phyloP scores from a whole-genome alignment of 2,329 filamentous ascomycete genomes.

The Alternaria ethzedia region DNA sequence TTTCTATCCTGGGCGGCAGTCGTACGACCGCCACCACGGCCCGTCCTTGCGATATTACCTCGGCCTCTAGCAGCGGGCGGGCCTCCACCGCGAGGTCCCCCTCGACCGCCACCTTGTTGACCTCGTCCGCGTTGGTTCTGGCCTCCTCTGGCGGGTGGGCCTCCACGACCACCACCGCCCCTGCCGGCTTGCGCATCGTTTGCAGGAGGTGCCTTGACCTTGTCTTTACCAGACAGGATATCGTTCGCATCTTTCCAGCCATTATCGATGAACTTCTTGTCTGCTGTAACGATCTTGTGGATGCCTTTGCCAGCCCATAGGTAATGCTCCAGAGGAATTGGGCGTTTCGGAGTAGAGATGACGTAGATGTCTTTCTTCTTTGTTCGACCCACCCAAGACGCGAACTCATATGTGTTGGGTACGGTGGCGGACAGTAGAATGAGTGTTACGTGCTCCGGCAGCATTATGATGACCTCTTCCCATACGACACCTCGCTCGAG shows the following conservation, averaged over 20 bases:
- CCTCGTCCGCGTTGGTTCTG: slow-evolving; percentile 59
- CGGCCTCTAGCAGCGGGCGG: slow-evolving; percentile 63
- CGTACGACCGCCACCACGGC: slow-evolving; percentile 82
- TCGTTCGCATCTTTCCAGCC: slow-evolving; percentile 96
- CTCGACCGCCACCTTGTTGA: slow-evolving; percentile 53
- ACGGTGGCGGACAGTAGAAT: slow-evolving; percentile 96
- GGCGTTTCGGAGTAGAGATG: slow-evolving; percentile 94
- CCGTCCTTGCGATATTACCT: slow-evolving; percentile 89
- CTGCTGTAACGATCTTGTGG: slow-evolving; percentile 90
- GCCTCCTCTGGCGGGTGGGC: slow-evolving; percentile 56
- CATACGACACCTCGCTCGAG: slow-evolving; percentile 94
- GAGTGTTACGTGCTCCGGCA: slow-evolving; percentile 94
- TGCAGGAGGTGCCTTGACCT: slow-evolving; percentile 64
- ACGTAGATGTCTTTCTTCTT: slow-evolving; percentile 99
- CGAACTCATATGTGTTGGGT: slow-evolving; percentile 96
- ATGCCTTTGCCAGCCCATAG: slow-evolving; percentile 94
- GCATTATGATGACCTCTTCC: slow-evolving; percentile 99
- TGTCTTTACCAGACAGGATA: slow-evolving; percentile 81
- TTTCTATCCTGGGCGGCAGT: slow-evolving; percentile 94
- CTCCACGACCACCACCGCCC: slow-evolving; percentile 56
- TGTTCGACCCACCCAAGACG: slow-evolving; percentile 95
- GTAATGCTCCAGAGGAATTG: slow-evolving; percentile 93
- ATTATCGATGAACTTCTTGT: slow-evolving; percentile 88
- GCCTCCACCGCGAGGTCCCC: slow-evolving; percentile 61
- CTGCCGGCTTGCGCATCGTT: slow-evolving; percentile 59